Evolutionary conservation across 2,329 filamentous ascomycete genomes (phyloP), one percentile per base, ranked within the genome.

Genomic region (Cercospora sp.): DNA sequence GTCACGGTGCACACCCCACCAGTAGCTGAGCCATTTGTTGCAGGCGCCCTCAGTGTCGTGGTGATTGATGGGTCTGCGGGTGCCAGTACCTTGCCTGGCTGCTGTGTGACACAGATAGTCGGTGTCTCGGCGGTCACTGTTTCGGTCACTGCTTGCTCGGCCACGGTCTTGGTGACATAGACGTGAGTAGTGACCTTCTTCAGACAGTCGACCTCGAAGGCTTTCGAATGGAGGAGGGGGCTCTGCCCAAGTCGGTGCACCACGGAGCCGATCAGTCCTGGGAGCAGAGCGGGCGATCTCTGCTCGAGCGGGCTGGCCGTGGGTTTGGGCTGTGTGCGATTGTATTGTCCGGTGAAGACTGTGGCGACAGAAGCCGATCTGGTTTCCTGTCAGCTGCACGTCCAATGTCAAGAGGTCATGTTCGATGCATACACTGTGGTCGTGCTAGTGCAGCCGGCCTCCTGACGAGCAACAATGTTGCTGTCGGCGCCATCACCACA

Each of bases 331-430:
- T 70, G 36, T 30, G 64, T 69, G 53, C 61, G 68, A 45, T 68
- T 72, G 70, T 73, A 74, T 31, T 60, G 64, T 31, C 72, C 73
- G 1, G 73, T 75, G 66, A 73, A 75, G 13, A 72, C 66, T 26
- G 73, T 75, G 10, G 72, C 63, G 26, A 68, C 70, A 18, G 66
- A 64, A 20, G 65, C 61, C 4, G 65, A 66, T 9, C 71, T 73
- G 51, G n/a, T 48, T 12, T 3, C 1, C 12, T 28, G 20, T 64
- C n/a, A 62, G 62, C 57, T 42, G 33, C 31, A 36, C 28, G 26
- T 28, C 13, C 12, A 20, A 16, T 48, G n/a, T 7, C n/a, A 10
- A 33, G 28, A 13, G n/a, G 30, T 2, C n/a, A 28, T 5, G 3
- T 20, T 36, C 9, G 8, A 53, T 13, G 63, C 72, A 62, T 67